Base-by-base conservation (phyloP, 2,329 filamentous ascomycete species). In the Aspergillus sp. region DNA sequence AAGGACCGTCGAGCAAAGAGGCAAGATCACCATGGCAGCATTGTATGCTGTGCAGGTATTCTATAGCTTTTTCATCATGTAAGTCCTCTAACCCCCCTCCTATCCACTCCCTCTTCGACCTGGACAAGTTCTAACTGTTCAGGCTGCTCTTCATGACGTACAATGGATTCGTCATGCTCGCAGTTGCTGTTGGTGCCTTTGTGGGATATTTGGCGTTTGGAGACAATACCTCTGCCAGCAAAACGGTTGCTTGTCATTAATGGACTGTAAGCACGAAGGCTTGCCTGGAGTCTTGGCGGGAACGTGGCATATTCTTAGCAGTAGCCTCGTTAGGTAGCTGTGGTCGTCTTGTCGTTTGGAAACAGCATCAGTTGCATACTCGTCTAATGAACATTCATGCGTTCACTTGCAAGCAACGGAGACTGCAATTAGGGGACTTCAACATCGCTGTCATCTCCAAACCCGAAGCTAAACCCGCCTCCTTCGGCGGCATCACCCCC, bases 61-160 rank as follows among this genome's bases (percentile, higher is more conserved):
- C 78, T 99, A 99, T 78, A 96, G 93, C 50, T 98, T 99, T 73
- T 98, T 99, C 84, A 93, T 99, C 75, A 99, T 99, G 95, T 97
- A 76, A 88, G 94, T 88, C 28, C 8, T 49, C 17, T 57, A 19
- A 30, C 1, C 32, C 1, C 12, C 1, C 2, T 49, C 9, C 43
- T 17, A 30, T 32, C 21, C 36, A 54, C 21, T 32, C 36, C 17
- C 32, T 41, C 30, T 12, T 19, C 17, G 52, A 43, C 39, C 52
- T 59, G n/a, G 59, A 21, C n/a, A 17, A 38, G 43, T 50, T 38
- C 32, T 60, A 28, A 19, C 23, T 43, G 28, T 19, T 5, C 61
- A 98, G 94, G 95, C 83, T 99, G 63, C 80, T 99, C 21, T 99
- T 99, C 79, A 99, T 99, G 95, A 99, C 95, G n/a, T 99, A 99